A percentile compares a stretch with the other conserved stretches of the same genome.
phyloP scores from a whole-genome alignment of 768 basidiomycete species.

The Hirschioporus abietinus region DNA sequence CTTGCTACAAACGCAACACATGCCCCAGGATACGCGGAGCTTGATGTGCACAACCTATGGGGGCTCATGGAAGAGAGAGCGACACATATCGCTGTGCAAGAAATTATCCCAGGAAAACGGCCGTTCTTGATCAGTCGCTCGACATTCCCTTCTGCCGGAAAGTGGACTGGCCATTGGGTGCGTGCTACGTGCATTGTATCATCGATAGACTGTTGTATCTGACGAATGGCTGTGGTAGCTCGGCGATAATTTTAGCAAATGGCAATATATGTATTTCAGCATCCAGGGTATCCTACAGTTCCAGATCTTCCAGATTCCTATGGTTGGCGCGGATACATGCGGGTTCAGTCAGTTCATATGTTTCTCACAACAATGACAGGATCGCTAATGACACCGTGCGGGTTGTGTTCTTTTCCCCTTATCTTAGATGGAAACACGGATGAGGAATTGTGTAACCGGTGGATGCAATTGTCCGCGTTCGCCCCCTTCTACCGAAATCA shows the following conservation, averaged over 20 bases:
- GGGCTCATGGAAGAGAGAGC: slow-evolving; percentile 68
- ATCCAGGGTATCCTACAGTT: slow-evolving; percentile 79
- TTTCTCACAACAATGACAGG: slow-evolving; percentile 11
- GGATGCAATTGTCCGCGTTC: slow-evolving; percentile 86
- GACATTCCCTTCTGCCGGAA: slow-evolving; percentile 63
- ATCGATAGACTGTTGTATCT: not conserved
- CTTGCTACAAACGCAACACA: slow-evolving; percentile 72
- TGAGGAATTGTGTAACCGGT: slow-evolving; percentile 77
- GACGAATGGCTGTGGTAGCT: slow-evolving; percentile 32
- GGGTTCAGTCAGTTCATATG: slow-evolving; percentile 44
- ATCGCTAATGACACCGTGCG: slow-evolving; percentile 4
- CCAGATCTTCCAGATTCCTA: slow-evolving; percentile 78
- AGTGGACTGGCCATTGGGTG: slow-evolving; percentile 72
- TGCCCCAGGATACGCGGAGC: slow-evolving; percentile 51
- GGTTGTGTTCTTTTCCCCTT: not conserved
- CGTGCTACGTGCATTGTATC: slow-evolving; percentile 13
- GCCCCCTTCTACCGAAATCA: slow-evolving; percentile 82
- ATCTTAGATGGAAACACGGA: slow-evolving; percentile 52
- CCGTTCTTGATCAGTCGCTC: slow-evolving; percentile 71
- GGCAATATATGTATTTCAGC: slow-evolving; percentile 64
- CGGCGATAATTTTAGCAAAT: slow-evolving; percentile 73
- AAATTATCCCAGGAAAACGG: slow-evolving; percentile 50
- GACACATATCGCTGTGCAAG: slow-evolving; percentile 52
- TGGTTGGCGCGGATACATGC: slow-evolving; percentile 78
- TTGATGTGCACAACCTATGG: slow-evolving; percentile 68